These are phyloP conservation scores for Phytophthora hibernalis DNA, from an alignment of 352 stramenopile genomes.

Conservation along the genomic window DNA sequence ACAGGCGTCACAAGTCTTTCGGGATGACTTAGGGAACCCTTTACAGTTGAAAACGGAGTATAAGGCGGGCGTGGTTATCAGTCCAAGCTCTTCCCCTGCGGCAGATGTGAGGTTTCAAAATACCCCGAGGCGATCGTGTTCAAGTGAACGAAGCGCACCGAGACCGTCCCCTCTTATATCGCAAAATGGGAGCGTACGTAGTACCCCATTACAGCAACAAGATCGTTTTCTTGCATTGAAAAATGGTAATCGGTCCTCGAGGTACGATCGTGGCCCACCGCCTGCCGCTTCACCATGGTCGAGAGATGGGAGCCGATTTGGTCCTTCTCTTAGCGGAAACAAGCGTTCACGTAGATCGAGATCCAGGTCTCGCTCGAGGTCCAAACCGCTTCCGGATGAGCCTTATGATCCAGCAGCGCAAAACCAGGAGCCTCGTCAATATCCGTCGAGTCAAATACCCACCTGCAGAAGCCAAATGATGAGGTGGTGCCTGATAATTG, in stretches of 20 bases:
- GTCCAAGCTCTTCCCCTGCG: conserved; percentile 27
- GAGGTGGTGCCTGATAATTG: neutral
- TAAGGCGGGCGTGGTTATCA: conserved; percentile 49
- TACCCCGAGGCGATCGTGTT: conserved; percentile 38
- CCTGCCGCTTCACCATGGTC: neutral
- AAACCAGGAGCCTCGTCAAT: neutral
- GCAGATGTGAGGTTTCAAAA: neutral
- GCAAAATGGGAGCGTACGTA: conserved; percentile 26
- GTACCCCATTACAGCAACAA: conserved; percentile 24
- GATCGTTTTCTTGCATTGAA: conserved; percentile 15
- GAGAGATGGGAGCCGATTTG: conserved; percentile 12
- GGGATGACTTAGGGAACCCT: conserved; percentile 48
- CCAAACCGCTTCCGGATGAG: conserved; percentile 15
- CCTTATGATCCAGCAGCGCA: conserved; percentile 8
- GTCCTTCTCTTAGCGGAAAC: conserved; percentile 14
- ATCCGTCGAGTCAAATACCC: neutral
- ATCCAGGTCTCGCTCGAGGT: conserved; percentile 31
- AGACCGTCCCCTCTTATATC: conserved; percentile 27
- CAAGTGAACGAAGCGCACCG: conserved; percentile 39
- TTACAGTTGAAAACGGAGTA: conserved; percentile 48
- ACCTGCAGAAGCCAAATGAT: neutral
- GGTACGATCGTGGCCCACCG: conserved; percentile 10
- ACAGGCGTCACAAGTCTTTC: conserved; percentile 45
- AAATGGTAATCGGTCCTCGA: conserved; percentile 15
- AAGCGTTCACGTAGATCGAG: conserved; percentile 19